A percentile compares a stretch with the other conserved stretches of the same genome.
Conservation (phyloP, 2,329 filamentous ascomycete genomes). For the Dothideomycetidae sp. region DNA sequence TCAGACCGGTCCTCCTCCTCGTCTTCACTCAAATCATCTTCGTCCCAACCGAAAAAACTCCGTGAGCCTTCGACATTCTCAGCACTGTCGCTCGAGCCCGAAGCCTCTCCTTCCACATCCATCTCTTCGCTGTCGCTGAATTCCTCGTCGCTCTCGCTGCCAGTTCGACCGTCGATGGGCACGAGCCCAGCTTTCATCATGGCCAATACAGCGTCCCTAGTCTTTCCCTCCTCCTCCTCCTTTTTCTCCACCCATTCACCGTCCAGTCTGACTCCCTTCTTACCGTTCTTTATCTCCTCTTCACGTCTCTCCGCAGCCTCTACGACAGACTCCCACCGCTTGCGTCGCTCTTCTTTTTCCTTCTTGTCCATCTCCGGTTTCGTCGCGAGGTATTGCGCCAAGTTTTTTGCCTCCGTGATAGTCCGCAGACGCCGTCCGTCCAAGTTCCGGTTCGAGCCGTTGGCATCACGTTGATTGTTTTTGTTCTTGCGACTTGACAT, state of each 20-base stretch:
- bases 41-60: slow-evolving; percentile 63
- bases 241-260: slow-evolving; percentile 93
- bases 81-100: slow-evolving; percentile 23
- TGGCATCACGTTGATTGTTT: slow-evolving; percentile 52
- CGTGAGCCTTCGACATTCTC: slow-evolving; percentile 24
- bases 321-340: slow-evolving; percentile 79
- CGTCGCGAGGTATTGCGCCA: slow-evolving; percentile 87
- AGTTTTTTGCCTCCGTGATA: slow-evolving; percentile 84
- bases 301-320: slow-evolving; percentile 70
- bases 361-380: slow-evolving; percentile 96
- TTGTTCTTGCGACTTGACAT: slow-evolving; percentile 95
- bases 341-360: slow-evolving; percentile 73
- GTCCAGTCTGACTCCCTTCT: slow-evolving; percentile 51
- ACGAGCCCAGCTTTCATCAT: slow-evolving; percentile 49
- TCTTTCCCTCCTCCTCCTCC: slow-evolving; percentile 76
- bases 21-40: slow-evolving; percentile 35
- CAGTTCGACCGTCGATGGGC: slow-evolving; percentile 37
- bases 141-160: slow-evolving; percentile 33
- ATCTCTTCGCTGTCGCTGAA: slow-evolving; percentile 19
- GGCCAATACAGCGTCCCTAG: slow-evolving; percentile 57
- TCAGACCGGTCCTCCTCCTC: slow-evolving; percentile 35
- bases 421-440: slow-evolving; percentile 83
- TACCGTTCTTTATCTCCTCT: slow-evolving; percentile 65
- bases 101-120: slow-evolving; percentile 16
- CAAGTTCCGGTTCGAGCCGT: slow-evolving; percentile 82